phyloP scores from a whole-genome alignment of 2,329 filamentous ascomycete species.

The Pestalotiopsis sp. region DNA sequence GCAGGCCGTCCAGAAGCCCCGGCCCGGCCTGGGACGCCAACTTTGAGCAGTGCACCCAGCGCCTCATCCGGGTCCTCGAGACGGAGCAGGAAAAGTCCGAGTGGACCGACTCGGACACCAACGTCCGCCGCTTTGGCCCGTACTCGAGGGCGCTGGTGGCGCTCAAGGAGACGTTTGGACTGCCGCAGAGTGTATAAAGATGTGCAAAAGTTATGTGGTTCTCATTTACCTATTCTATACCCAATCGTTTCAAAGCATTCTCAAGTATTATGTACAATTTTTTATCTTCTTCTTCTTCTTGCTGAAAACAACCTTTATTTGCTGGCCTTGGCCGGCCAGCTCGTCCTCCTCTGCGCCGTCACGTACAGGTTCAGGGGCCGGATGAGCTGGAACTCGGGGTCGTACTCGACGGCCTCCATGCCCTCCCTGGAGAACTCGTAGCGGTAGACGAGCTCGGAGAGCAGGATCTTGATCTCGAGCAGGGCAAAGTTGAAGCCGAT shows the following conservation, averaged over 20 bases:
- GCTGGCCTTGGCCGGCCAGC: constrained; percentile 41
- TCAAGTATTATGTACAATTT: background rate
- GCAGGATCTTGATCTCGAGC: constrained; percentile 60
- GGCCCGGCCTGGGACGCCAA: background rate
- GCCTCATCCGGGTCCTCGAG: background rate
- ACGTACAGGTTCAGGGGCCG: constrained; percentile 57
- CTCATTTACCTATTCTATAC: background rate
- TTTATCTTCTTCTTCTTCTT: background rate
- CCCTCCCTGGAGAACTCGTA: constrained; percentile 56
- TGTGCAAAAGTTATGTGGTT: background rate
- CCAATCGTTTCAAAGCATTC: background rate
- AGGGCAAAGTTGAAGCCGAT: constrained; percentile 68
- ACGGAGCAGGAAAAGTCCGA: constrained; percentile 10
- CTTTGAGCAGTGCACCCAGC: constrained; percentile 8
- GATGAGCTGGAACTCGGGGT: constrained; percentile 61
- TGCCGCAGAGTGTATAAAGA: background rate
- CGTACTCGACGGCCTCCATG: constrained; percentile 56
- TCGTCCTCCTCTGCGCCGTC: constrained; percentile 46
- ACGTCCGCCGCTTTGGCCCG: constrained; percentile 6
- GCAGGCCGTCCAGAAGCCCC: background rate
- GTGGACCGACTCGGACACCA: constrained; percentile 8
- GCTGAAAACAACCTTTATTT: background rate
- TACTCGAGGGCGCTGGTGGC: constrained; percentile 5
- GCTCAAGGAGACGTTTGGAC: background rate
- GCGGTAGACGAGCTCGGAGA: constrained; percentile 59